These are phyloP conservation scores for Paramecium primaurelia DNA, from an alignment of 73 alveolate genomes.

Conservation along the genomic window DNA sequence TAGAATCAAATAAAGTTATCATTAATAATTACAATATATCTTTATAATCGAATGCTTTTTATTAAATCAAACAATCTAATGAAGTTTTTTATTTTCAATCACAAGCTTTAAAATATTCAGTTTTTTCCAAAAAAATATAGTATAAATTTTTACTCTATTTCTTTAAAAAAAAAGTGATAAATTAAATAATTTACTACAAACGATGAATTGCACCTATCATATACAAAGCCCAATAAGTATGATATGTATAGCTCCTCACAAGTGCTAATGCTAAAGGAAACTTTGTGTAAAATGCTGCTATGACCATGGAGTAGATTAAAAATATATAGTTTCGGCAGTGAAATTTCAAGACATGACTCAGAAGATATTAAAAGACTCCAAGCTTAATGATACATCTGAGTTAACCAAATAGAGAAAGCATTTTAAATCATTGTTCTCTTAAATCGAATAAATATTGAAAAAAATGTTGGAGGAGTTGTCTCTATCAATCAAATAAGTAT, in stretches of 20 bases:
- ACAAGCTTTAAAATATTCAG: too few relatives aligned
- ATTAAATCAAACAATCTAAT: too few relatives aligned
- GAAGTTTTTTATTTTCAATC: too few relatives aligned
- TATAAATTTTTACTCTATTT: too few relatives aligned
- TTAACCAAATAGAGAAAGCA: background rate
- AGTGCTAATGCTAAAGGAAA: background rate
- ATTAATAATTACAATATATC: too few relatives aligned
- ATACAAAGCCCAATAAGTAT: background rate
- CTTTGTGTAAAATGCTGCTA: background rate
- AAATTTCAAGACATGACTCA: background rate
- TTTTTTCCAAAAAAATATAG: too few relatives aligned
- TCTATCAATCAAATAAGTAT: background rate
- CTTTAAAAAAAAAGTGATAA: too few relatives aligned
- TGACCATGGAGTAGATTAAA: background rate
- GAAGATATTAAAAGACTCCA: too few relatives aligned
- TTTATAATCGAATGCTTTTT: too few relatives aligned
- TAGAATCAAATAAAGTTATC: too few relatives aligned
- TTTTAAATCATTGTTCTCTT: background rate
- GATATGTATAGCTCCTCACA: background rate
- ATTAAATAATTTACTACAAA: too few relatives aligned
- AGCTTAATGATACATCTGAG: background rate
- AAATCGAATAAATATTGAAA: background rate
- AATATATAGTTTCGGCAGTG: background rate
- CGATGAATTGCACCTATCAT: background rate
- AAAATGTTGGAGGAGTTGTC: background rate